Evolutionary conservation across 2,329 filamentous ascomycete genomes (phyloP).

Genomic region (Cladosporium sp.): DNA sequence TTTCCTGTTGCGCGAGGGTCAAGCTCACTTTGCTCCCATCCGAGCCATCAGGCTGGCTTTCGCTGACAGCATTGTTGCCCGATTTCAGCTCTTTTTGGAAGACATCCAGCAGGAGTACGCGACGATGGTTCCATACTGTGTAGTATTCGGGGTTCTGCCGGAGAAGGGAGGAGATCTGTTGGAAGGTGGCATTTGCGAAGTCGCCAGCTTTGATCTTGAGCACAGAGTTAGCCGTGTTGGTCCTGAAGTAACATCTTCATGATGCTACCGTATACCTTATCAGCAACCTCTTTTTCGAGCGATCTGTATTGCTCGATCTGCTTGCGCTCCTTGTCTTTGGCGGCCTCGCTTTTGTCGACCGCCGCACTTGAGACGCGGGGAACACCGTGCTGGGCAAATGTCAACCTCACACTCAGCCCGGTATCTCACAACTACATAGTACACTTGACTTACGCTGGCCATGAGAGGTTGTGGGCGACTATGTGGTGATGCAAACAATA

Average conservation of each 20-base stretch:
- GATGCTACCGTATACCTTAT: conserved; percentile 64
- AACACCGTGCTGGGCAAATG: conserved; percentile 68
- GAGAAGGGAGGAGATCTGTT: conserved; percentile 68
- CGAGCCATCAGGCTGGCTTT: conserved; percentile 1
- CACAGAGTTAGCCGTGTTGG: conserved; percentile 62
- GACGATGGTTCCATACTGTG: conserved; percentile 85
- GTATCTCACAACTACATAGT: conserved; percentile 6
- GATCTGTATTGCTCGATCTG: conserved; percentile 73
- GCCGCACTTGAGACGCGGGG: conserved; percentile 53
- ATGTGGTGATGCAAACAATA: neutral
- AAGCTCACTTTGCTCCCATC: conserved; percentile 21
- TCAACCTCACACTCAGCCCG: conserved; percentile 20
- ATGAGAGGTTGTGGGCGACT: conserved; percentile 21
- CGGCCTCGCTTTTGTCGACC: conserved; percentile 61
- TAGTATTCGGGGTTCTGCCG: conserved; percentile 81
- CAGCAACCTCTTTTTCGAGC: conserved; percentile 64
- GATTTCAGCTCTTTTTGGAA: conserved; percentile 47
- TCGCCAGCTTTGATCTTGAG: conserved; percentile 42
- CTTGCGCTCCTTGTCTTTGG: conserved; percentile 65
- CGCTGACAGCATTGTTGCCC: conserved; percentile 16
- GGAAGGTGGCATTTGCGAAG: conserved; percentile 56
- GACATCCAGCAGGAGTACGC: conserved; percentile 63
- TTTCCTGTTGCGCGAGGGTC: conserved; percentile 32
- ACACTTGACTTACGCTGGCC: conserved; percentile 37
- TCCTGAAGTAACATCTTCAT: conserved; percentile 69